Evolutionary conservation across 495 filamentous ascomycete species (phyloP).

Genomic region (Clavariopsis aquatica): DNA sequence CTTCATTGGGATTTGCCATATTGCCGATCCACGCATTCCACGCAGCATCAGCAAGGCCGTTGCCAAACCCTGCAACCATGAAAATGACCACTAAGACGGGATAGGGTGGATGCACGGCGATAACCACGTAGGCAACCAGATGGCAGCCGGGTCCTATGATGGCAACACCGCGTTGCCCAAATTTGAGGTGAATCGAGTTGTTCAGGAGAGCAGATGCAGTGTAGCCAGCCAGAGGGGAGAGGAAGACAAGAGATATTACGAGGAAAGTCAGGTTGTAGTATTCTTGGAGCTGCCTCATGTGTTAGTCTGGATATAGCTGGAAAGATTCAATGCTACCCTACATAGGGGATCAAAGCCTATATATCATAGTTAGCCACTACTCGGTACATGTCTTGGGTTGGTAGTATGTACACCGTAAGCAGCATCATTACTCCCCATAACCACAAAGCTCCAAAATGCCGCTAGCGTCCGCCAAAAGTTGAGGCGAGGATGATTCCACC

Average conservation of each 20-base stretch:
- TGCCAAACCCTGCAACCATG: slow-evolving; percentile 62
- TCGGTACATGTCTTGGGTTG: background rate
- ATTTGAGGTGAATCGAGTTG: slow-evolving; percentile 56
- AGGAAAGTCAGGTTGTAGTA: slow-evolving; percentile 62
- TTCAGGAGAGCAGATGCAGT: slow-evolving; percentile 59
- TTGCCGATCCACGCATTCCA: slow-evolving; percentile 69
- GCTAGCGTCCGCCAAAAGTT: slow-evolving; percentile 67
- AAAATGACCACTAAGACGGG: slow-evolving; percentile 60
- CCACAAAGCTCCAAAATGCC: slow-evolving; percentile 72
- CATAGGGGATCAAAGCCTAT: slow-evolving; percentile 63
- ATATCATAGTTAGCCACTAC: slow-evolving; percentile 1
- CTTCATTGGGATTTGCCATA: slow-evolving; percentile 62
- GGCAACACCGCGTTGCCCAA: slow-evolving; percentile 77
- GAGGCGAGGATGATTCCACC: slow-evolving; percentile 69
- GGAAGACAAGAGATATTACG: slow-evolving; percentile 63
- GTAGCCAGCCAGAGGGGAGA: slow-evolving; percentile 63
- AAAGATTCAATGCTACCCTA: slow-evolving; percentile 15
- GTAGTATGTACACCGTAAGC: slow-evolving; percentile 66
- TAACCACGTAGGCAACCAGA: slow-evolving; percentile 63
- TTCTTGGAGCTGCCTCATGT: slow-evolving; percentile 53
- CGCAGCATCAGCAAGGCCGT: slow-evolving; percentile 62
- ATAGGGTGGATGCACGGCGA: slow-evolving; percentile 60
- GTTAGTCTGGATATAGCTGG: slow-evolving; percentile 14
- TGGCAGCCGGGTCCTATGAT: slow-evolving; percentile 65
- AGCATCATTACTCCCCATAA: slow-evolving; percentile 82